phyloP scores from a whole-genome alignment of 148 eudicot genomes.

The Camellia sinensis region DNA sequence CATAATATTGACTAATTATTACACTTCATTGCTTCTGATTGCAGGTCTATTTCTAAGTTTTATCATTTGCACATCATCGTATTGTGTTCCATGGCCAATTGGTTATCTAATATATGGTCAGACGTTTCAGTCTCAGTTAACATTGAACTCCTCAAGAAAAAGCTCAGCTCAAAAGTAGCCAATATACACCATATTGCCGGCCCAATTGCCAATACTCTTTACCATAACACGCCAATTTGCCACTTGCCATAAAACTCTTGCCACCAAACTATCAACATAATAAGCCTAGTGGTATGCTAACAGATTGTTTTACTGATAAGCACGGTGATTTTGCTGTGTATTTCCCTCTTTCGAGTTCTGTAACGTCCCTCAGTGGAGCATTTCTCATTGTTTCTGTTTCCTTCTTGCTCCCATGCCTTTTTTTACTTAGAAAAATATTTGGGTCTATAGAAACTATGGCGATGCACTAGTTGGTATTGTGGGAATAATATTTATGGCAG shows the following conservation, averaged over 20 bases:
- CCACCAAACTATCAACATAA: slow-evolving; percentile 17
- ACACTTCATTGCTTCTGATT: neutral
- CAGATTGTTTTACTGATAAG: slow-evolving; percentile 22
- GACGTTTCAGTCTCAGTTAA: slow-evolving; percentile 42
- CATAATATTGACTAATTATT: neutral
- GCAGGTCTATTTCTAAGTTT: slow-evolving; percentile 50
- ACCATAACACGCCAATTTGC: too few species aligned
- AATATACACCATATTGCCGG: slow-evolving; percentile 48
- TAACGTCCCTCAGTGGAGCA: slow-evolving; percentile 23
- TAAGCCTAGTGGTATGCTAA: neutral
- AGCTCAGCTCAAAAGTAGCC: slow-evolving; percentile 51
- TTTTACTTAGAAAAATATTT: slow-evolving; percentile 30
- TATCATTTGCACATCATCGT: slow-evolving; percentile 35
- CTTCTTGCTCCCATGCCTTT: slow-evolving; percentile 28
- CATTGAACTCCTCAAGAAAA: slow-evolving; percentile 46
- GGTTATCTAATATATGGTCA: slow-evolving; percentile 56
- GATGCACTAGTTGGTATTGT: slow-evolving; percentile 22
- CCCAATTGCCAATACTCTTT: slow-evolving; percentile 46
- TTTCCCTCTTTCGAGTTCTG: slow-evolving; percentile 27
- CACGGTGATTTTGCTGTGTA: slow-evolving; percentile 16
- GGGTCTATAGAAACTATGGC: slow-evolving; percentile 17
- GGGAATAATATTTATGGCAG: slow-evolving; percentile 17
- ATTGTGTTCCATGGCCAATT: slow-evolving; percentile 48
- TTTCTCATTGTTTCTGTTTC: slow-evolving; percentile 17
- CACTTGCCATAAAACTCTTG: slow-evolving; percentile 29